Conservation (phyloP, 1,139 yeast genomes). For the Arxiozyma slooffiae region DNA sequence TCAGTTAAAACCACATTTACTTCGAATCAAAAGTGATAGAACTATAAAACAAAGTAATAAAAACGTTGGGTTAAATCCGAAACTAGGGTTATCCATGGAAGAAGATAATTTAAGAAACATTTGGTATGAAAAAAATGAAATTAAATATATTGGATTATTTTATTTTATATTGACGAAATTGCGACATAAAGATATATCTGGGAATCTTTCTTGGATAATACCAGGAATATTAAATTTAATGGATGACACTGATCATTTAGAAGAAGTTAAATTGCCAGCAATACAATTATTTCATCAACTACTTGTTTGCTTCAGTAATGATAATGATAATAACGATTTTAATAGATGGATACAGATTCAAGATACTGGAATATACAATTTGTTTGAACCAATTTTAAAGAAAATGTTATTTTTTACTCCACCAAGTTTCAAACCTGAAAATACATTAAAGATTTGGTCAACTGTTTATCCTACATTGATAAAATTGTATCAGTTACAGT, state of each 20-base stretch:
- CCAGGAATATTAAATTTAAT: slow-evolving; percentile 29
- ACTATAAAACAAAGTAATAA: background rate
- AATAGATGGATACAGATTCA: slow-evolving; percentile 17
- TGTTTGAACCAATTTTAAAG: slow-evolving; percentile 20
- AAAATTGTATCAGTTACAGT: slow-evolving; percentile 15
- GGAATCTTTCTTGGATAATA: slow-evolving; percentile 28
- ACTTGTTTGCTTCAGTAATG: slow-evolving; percentile 10
- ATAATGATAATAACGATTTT: background rate
- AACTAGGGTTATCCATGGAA: slow-evolving; percentile 8
- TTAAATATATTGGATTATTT: slow-evolving; percentile 22
- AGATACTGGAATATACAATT: slow-evolving; percentile 21
- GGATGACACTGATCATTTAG: slow-evolving; percentile 24
- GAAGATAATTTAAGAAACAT: slow-evolving; percentile 16
- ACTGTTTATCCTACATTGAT: slow-evolving; percentile 20
- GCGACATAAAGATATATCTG: slow-evolving; percentile 16
- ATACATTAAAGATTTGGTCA: slow-evolving; percentile 16
- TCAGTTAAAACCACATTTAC: slow-evolving; percentile 7
- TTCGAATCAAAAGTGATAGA: slow-evolving; percentile 6
- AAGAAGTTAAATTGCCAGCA: slow-evolving; percentile 19
- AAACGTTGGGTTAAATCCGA: slow-evolving; percentile 13
- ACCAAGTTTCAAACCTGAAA: slow-evolving; percentile 18
- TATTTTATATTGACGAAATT: slow-evolving; percentile 16
- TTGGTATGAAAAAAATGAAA: slow-evolving; percentile 23
- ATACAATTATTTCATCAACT: slow-evolving; percentile 16
- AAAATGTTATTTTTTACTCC: slow-evolving; percentile 26